A percentile compares a stretch with the other conserved stretches of the same genome.
These are phyloP conservation scores for Phytophthora ohioensis DNA, from an alignment of 352 stramenopile genomes.

Conservation along the genomic window DNA sequence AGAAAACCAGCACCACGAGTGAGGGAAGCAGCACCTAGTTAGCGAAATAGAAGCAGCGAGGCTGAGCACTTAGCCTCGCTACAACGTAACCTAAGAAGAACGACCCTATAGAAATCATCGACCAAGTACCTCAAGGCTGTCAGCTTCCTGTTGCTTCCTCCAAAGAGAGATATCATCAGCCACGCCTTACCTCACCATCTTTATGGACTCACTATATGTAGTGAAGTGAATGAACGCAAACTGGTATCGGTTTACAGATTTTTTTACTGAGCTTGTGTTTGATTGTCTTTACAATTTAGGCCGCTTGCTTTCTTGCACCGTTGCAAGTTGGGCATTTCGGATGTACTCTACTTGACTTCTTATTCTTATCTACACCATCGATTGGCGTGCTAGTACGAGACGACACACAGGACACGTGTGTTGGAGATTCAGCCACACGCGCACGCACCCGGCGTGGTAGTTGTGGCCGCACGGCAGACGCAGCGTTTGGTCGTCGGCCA, in stretches of 20 bases:
- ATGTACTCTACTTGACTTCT: slow-evolving; percentile 22
- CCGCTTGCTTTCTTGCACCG: background rate
- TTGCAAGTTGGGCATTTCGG: slow-evolving; percentile 8
- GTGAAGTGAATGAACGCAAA: background rate
- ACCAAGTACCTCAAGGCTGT: slow-evolving; percentile 23
- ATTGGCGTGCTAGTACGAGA: slow-evolving; percentile 17
- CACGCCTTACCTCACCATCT: background rate
- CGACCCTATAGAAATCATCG: slow-evolving; percentile 42
- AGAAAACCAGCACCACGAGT: slow-evolving; percentile 59
- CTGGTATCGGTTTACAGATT: background rate
- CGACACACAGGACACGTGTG: slow-evolving; percentile 79
- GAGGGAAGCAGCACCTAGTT: slow-evolving; percentile 45
- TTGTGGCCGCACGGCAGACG: slow-evolving; percentile 68
- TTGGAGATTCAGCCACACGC: slow-evolving; percentile 75
- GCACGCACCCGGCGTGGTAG: slow-evolving; percentile 73
- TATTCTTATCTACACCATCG: slow-evolving; percentile 13
- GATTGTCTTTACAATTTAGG: slow-evolving; percentile 13
- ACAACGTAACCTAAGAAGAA: slow-evolving; percentile 54
- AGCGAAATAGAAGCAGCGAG: slow-evolving; percentile 51
- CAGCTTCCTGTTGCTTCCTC: slow-evolving; percentile 5
- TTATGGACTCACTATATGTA: background rate
- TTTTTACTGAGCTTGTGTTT: slow-evolving; percentile 10
- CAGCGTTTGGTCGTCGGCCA: slow-evolving; percentile 55
- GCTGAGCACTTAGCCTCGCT: slow-evolving; percentile 26
- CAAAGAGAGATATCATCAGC: background rate